Base-by-base conservation (phyloP, 768 basidiomycete genomes). In the Calocera viscosa region DNA sequence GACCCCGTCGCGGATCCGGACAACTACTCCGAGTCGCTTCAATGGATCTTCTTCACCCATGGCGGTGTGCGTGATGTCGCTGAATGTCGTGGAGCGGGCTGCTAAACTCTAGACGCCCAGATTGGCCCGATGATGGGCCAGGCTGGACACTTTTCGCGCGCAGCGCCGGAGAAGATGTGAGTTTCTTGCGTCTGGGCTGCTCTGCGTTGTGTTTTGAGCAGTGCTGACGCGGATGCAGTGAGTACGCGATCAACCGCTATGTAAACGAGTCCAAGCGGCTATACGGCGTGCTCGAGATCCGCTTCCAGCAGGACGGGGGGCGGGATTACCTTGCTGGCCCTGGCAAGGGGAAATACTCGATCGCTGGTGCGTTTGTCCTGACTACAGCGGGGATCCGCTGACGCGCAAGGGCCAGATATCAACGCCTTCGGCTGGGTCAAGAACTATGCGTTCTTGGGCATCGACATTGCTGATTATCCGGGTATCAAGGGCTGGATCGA, bases 281-380 rank as follows among this genome's bases (percentile, higher is more conserved):
- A 22, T 93, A 88, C 73, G 79, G 83, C n/a, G 93, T 94, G 1
- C 82, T 94, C 49, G 85, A 94, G 72, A 84, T 86, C 64, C 84
- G 88, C 26, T 82, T 94, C 22, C 32, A 64, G 17, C 75, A 79
- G 53, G 83, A 80, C 65, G 49, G 49, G 10, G 49, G 49, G 49
- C 82, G 88, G n/a, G 90, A 93, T 39, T 94, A 82, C 74, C 84
- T 95, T 17, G 90, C 83, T n/a, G 91, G 93, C 22, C 78, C 86
- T 12, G 86, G 84, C 0, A 78, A 79, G 66, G 89, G 88, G 28
- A 85, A 83, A 70, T 83, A 81, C 73, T 84, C 81, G 40, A 75
- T 93, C 53, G 92, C 89, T 7, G 49, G 49, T 49, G 14, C 49
- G 49, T 49, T n/a, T 26, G 8, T n/a, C 19, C 19, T 10, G 10